Evolutionary conservation across 345 rosid genomes (phyloP).

Genomic region (Eucalyptus decipiens): DNA sequence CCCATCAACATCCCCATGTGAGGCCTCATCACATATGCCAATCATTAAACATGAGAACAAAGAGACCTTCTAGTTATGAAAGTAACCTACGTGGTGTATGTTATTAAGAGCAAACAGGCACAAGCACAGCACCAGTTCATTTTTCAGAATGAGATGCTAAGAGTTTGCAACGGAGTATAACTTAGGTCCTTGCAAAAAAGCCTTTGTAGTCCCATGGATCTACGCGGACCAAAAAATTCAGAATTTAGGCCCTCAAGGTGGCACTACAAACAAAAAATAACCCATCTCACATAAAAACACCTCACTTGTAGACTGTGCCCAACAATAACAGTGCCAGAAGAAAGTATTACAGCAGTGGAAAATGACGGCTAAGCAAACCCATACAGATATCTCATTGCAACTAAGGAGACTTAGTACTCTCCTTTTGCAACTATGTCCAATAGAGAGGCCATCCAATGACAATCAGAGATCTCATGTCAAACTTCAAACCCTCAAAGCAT

Average conservation of each 20-base stretch:
- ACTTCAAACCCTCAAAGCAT: neutral
- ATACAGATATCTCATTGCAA: neutral
- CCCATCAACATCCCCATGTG: neutral
- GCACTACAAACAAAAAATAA: neutral
- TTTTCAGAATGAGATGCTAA: neutral
- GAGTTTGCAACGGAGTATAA: neutral
- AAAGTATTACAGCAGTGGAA: neutral
- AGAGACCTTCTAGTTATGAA: neutral
- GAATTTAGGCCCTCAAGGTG: neutral
- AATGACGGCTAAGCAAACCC: neutral
- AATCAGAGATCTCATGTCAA: neutral
- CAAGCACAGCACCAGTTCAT: neutral
- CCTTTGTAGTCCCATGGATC: neutral
- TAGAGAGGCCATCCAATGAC: neutral
- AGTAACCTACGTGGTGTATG: neutral
- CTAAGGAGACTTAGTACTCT: neutral
- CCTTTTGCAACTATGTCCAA: neutral
- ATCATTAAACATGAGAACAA: neutral
- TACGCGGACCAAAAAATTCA: neutral
- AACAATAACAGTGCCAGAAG: neutral
- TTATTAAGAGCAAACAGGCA: neutral
- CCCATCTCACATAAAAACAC: neutral
- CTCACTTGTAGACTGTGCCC: neutral
- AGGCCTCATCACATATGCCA: neutral
- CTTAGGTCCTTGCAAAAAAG: neutral